Conservation (phyloP, 345 rosid genomes). For the Syzygium aromaticum region DNA sequence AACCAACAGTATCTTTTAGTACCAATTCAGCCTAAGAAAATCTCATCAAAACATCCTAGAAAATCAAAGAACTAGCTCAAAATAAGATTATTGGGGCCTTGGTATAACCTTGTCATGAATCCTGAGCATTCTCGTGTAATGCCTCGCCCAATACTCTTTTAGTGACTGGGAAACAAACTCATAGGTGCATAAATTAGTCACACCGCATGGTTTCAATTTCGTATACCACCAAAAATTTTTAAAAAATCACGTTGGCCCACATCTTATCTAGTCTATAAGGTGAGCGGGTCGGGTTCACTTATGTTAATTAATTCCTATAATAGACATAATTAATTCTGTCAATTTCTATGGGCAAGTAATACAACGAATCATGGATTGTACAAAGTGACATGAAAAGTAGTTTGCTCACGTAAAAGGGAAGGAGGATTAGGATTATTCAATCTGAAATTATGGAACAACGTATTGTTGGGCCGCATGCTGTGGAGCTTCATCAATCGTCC, state of each 20-base stretch:
- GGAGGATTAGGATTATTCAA: too few relatives aligned
- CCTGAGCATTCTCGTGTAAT: background rate
- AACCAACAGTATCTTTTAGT: background rate
- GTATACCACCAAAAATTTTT: background rate
- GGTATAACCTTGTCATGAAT: background rate
- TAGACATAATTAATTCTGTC: background rate
- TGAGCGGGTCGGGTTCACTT: background rate
- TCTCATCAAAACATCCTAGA: background rate
- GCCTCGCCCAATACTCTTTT: background rate
- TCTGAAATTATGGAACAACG: too few relatives aligned
- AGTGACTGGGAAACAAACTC: too few relatives aligned
- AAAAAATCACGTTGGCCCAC: background rate
- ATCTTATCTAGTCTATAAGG: background rate
- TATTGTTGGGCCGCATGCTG: too few relatives aligned
- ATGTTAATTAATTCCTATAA: background rate
- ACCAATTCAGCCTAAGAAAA: background rate
- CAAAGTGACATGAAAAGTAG: too few relatives aligned
- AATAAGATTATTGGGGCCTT: background rate
- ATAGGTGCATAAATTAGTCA: background rate
- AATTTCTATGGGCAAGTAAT: too few relatives aligned
- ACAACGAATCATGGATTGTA: too few relatives aligned
- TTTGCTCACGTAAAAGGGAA: too few relatives aligned
- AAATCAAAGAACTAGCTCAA: background rate
- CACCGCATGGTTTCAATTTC: background rate
- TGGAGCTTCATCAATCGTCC: too few relatives aligned